Conservation (phyloP, 2,329 filamentous ascomycete species). For the Claviceps monticola region DNA sequence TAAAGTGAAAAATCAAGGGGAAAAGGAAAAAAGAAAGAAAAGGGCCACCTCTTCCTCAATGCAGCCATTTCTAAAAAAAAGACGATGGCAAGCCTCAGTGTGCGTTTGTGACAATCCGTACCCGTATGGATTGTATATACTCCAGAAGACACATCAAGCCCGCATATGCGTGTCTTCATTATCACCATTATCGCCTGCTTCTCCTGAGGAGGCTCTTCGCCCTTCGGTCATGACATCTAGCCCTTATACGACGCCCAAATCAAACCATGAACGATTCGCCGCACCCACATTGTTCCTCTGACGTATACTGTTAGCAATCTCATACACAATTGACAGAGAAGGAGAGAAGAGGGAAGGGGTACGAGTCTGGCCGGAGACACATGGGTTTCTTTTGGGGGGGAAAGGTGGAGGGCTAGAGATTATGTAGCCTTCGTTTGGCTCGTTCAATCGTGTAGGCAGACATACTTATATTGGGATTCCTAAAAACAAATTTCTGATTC, state of each 20-base stretch:
- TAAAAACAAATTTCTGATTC: slow-evolving; percentile 83
- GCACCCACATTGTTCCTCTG: slow-evolving; percentile 91
- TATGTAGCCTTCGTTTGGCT: too few species aligned
- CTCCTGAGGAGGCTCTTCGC: not conserved
- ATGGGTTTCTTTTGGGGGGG: too few species aligned
- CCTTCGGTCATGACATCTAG: not conserved
- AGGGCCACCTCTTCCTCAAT: not conserved
- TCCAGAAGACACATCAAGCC: not conserved
- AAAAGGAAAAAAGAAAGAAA: not conserved
- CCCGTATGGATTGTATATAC: not conserved
- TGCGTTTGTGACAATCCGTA: not conserved
- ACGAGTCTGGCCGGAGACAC: not conserved
- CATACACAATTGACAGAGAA: slow-evolving; percentile 13
- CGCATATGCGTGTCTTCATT: not conserved
- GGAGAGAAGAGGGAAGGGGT: slow-evolving; percentile 4
- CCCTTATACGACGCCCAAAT: not conserved
- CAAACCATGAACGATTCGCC: slow-evolving; percentile 90
- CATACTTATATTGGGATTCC: slow-evolving; percentile 97
- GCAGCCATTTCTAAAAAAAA: not conserved
- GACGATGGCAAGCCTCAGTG: not conserved
- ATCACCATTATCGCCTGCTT: not conserved
- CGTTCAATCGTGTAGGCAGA: slow-evolving; percentile 22
- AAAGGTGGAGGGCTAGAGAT: too few species aligned
- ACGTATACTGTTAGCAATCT: slow-evolving; percentile 5
- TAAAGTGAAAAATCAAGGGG: not conserved